Evolutionary conservation across 768 basidiomycete genomes (phyloP).

Genomic region (Mycena metata): DNA sequence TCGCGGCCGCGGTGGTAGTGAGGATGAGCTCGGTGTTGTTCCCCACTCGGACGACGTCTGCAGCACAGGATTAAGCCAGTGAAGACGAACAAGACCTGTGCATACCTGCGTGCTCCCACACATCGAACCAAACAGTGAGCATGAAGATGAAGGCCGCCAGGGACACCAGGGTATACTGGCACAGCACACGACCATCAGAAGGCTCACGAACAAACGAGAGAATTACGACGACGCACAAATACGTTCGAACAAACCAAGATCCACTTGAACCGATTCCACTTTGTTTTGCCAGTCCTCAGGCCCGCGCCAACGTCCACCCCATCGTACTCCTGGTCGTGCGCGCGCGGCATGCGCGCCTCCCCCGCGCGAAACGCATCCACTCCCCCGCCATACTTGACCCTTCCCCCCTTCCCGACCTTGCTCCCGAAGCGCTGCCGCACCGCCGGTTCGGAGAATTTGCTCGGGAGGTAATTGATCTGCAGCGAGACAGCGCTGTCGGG

Average conservation of each 20-base stretch:
- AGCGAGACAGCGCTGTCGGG: slow-evolving; percentile 45
- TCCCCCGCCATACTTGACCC: slow-evolving; percentile 66
- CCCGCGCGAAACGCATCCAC: slow-evolving; percentile 63
- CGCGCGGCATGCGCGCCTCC: slow-evolving; percentile 55
- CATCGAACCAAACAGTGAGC: slow-evolving; percentile 75
- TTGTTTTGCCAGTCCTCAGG: slow-evolving; percentile 51
- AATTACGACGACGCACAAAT: slow-evolving; percentile 39
- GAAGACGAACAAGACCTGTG: no score
- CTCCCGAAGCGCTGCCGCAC: slow-evolving; percentile 50
- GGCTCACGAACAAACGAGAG: background rate
- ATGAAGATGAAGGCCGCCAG: slow-evolving; percentile 63
- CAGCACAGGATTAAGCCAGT: no score
- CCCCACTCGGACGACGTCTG: slow-evolving; percentile 69
- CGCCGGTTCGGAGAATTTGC: slow-evolving; percentile 62
- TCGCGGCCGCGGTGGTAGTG: slow-evolving; percentile 65
- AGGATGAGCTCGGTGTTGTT: slow-evolving; percentile 68
- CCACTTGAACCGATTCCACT: slow-evolving; percentile 80
- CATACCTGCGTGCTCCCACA: slow-evolving; percentile 59
- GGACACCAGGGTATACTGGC: slow-evolving; percentile 59
- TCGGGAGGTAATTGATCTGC: slow-evolving; percentile 71
- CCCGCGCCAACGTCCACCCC: slow-evolving; percentile 45
- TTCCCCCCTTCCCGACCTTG: slow-evolving; percentile 23
- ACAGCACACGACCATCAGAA: background rate
- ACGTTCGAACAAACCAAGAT: slow-evolving; percentile 65
- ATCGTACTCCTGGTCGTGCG: slow-evolving; percentile 60